phyloP scores from a whole-genome alignment of 495 filamentous ascomycete genomes.

The Aspergillus mulundensis region DNA sequence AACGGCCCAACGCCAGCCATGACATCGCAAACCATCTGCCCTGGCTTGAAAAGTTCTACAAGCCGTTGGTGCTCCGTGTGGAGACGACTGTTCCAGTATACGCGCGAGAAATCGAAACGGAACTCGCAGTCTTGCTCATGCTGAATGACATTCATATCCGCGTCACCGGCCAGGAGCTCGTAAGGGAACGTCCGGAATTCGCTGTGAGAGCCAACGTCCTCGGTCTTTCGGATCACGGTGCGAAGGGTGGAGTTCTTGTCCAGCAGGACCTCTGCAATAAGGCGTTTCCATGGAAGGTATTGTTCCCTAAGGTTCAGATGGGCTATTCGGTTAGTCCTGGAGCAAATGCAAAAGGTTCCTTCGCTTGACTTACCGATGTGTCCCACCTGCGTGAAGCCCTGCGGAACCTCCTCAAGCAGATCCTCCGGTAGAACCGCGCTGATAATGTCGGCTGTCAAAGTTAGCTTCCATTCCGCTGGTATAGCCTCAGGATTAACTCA shows the following conservation, averaged over 20 bases:
- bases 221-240: slow-evolving; percentile 94
- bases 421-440: slow-evolving; percentile 67
- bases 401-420: slow-evolving; percentile 68
- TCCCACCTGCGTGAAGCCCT: slow-evolving; percentile 79
- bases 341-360: background rate
- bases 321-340: slow-evolving; percentile 38
- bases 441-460: slow-evolving; percentile 70
- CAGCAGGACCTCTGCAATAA: slow-evolving; percentile 77
- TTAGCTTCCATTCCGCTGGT: background rate
- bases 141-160: slow-evolving; percentile 76
- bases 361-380: slow-evolving; percentile 65
- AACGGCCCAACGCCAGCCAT: slow-evolving; percentile 99
- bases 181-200: slow-evolving; percentile 90
- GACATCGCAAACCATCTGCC: slow-evolving; percentile 90
- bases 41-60: slow-evolving; percentile 68
- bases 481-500: slow-evolving; percentile 31
- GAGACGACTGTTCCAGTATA: slow-evolving; percentile 95
- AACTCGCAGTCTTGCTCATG: slow-evolving; percentile 49
- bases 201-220: slow-evolving; percentile 78
- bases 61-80: slow-evolving; percentile 83
- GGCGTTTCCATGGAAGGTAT: slow-evolving; percentile 73
- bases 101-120: slow-evolving; percentile 60
- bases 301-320: slow-evolving; percentile 85
- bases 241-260: slow-evolving; percentile 79
- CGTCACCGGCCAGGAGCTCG: slow-evolving; percentile 79